phyloP scores from a whole-genome alignment of 2,329 filamentous ascomycete genomes.

The Aspergillus fumigatiaffinis region DNA sequence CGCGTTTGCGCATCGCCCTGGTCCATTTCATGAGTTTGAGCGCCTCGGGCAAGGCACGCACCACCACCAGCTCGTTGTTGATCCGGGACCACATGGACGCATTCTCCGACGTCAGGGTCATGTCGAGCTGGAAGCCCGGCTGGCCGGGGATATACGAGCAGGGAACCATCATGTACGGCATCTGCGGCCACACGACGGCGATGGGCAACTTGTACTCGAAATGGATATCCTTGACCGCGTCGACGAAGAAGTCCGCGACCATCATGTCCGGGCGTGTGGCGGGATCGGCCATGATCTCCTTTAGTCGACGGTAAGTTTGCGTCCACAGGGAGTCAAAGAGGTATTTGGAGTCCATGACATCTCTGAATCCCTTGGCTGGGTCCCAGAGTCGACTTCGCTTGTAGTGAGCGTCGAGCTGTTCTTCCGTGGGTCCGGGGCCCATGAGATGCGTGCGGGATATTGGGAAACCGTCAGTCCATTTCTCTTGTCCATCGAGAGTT shows the following conservation, averaged over 20 bases:
- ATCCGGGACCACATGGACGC: conserved; percentile 38
- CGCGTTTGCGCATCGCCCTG: conserved; percentile 30
- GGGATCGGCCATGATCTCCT: conserved; percentile 17
- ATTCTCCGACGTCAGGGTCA: conserved; percentile 36
- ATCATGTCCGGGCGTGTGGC: conserved; percentile 37
- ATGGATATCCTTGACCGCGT: conserved; percentile 41
- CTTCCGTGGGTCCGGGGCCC: conserved; percentile 25
- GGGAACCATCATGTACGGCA: conserved; percentile 38
- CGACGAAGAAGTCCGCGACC: conserved; percentile 44
- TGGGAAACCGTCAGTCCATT: conserved; percentile 27
- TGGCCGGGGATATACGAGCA: conserved; percentile 41
- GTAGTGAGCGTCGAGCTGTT: conserved; percentile 34
- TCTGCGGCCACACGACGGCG: conserved; percentile 41
- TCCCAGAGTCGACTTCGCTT: conserved; percentile 33
- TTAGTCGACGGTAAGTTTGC: conserved; percentile 22
- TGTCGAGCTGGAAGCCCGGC: conserved; percentile 41
- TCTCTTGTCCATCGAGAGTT: conserved; percentile 36
- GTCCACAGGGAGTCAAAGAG: conserved; percentile 40
- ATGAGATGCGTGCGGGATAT: conserved; percentile 29
- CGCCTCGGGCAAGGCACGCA: conserved; percentile 28
- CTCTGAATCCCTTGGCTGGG: conserved; percentile 27
- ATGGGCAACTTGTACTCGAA: conserved; percentile 37
- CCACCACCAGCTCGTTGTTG: conserved; percentile 32
- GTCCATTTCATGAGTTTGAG: conserved; percentile 29
- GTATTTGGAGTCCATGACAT: conserved; percentile 35